Evolutionary conservation across 345 rosid genomes (phyloP).

Genomic region (Euphorbia peplus): DNA sequence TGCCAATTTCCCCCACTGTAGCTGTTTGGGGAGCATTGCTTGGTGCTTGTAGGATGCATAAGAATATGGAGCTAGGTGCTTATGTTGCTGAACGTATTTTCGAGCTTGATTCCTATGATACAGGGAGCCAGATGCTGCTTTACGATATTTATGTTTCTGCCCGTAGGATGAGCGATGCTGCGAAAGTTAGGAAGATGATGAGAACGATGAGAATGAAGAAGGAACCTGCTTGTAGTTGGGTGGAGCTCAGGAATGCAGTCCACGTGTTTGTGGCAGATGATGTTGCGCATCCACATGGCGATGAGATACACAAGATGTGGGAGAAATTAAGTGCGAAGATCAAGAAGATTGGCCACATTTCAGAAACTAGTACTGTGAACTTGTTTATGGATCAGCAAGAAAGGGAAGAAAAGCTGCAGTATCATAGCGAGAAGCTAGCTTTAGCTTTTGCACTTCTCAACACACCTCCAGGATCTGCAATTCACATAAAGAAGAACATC

Average conservation of each 20-base stretch:
- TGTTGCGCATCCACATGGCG: constrained; percentile 49
- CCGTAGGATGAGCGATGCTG: constrained; percentile 58
- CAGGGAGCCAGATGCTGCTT: constrained; percentile 55
- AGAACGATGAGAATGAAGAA: constrained; percentile 50
- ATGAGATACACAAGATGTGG: constrained; percentile 49
- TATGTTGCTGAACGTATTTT: constrained; percentile 54
- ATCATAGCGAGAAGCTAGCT: constrained; percentile 73
- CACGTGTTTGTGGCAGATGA: constrained; percentile 65
- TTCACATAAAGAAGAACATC: constrained; percentile 61
- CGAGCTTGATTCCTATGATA: constrained; percentile 51
- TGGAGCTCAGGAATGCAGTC: constrained; percentile 51
- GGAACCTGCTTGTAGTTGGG: constrained; percentile 68
- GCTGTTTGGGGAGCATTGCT: constrained; percentile 64
- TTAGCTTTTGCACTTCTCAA: constrained; percentile 65
- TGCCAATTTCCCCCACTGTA: constrained; percentile 54
- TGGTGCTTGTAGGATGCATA: constrained; percentile 69
- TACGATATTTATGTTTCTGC: constrained; percentile 60
- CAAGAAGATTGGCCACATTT: constrained; percentile 55
- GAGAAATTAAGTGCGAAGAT: constrained; percentile 47
- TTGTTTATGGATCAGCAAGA: constrained; percentile 55
- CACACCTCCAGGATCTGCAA: constrained; percentile 54
- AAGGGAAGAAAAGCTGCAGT: constrained; percentile 54
- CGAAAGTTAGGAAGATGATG: constrained; percentile 57
- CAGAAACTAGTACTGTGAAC: constrained; percentile 56
- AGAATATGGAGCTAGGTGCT: constrained; percentile 51